phyloP scores from a whole-genome alignment of 441 rosid species.

The Croton setiger region DNA sequence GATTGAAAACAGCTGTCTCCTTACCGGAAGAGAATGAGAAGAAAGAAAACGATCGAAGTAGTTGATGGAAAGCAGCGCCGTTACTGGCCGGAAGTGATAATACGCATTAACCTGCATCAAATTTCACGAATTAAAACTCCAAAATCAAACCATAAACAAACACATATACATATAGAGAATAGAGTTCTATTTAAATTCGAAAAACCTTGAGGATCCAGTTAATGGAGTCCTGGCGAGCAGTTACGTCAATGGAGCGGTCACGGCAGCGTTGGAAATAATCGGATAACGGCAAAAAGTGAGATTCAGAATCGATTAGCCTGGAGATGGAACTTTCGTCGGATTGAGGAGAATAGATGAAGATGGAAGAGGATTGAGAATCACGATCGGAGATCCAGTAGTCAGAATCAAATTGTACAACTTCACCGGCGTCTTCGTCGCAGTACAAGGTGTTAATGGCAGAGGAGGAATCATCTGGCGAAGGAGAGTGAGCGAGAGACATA shows the following conservation, averaged over 20 bases:
- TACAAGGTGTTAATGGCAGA: slow-evolving; percentile 23
- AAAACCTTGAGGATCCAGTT: slow-evolving; percentile 60
- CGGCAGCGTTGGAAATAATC: slow-evolving; percentile 43
- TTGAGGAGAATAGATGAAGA: slow-evolving; percentile 15
- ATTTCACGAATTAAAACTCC: background rate
- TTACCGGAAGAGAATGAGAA: slow-evolving; percentile 51
- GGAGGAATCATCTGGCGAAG: slow-evolving; percentile 17
- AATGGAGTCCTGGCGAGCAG: slow-evolving; percentile 59
- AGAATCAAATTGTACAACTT: slow-evolving; percentile 22
- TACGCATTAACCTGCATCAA: slow-evolving; percentile 61
- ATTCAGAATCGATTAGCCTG: slow-evolving; percentile 36
- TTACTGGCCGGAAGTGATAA: slow-evolving; percentile 49
- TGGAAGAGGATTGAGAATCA: slow-evolving; percentile 1
- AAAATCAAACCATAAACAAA: background rate
- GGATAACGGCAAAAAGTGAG: slow-evolving; percentile 27
- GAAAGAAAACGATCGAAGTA: slow-evolving; percentile 83
- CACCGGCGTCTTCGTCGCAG: slow-evolving; percentile 23
- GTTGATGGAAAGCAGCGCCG: slow-evolving; percentile 59
- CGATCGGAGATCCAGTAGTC: slow-evolving; percentile 23
- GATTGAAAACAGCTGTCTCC: background rate
- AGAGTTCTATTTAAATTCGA: background rate
- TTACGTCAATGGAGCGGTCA: slow-evolving; percentile 34
- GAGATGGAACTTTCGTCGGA: slow-evolving; percentile 23
- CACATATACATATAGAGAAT: background rate
- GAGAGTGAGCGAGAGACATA: slow-evolving; percentile 25